Conservation (phyloP, 2,329 filamentous ascomycete species). For the Epichloe sp. region DNA sequence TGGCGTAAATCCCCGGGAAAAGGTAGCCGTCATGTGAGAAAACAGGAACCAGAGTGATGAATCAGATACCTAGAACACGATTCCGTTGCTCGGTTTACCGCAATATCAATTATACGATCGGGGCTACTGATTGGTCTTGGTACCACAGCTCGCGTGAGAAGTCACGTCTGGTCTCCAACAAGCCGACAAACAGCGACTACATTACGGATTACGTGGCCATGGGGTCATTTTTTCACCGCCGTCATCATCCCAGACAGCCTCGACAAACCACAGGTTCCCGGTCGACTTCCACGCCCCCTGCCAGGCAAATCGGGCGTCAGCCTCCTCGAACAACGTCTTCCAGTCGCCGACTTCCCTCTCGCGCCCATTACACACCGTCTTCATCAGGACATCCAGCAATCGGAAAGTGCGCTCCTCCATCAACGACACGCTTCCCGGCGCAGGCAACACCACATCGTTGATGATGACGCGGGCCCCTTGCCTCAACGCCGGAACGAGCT, state of each 20-base stretch:
- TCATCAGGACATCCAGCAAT: slow-evolving; percentile 33
- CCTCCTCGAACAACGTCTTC: slow-evolving; percentile 24
- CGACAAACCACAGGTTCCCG: slow-evolving; percentile 23
- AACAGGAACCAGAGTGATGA: no score
- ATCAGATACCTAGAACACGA: no score
- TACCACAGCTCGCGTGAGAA: no score
- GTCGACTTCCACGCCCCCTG: slow-evolving; percentile 15
- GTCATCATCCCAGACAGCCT: slow-evolving; percentile 21
- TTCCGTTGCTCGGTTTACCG: no score
- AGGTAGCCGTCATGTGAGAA: no score
- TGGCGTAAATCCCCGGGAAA: no score
- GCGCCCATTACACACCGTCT: slow-evolving; percentile 31
- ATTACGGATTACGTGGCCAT: no score
- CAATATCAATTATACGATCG: no score
- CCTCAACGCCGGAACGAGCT: slow-evolving; percentile 35
- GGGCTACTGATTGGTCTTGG: no score
- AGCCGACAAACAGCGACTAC: no score
- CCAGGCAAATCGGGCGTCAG: slow-evolving; percentile 24
- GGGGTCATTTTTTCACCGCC: slow-evolving; percentile 5
- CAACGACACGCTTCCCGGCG: slow-evolving; percentile 16
- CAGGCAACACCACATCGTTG: slow-evolving; percentile 23
- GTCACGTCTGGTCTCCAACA: no score
- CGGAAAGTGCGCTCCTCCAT: slow-evolving; percentile 26
- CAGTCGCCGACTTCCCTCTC: slow-evolving; percentile 33
- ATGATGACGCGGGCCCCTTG: slow-evolving; percentile 30